A percentile compares a stretch with the other conserved stretches of the same genome.
These are phyloP conservation scores for Xylaria digitata DNA, from an alignment of 2,329 filamentous ascomycete species.

Conservation along the genomic window DNA sequence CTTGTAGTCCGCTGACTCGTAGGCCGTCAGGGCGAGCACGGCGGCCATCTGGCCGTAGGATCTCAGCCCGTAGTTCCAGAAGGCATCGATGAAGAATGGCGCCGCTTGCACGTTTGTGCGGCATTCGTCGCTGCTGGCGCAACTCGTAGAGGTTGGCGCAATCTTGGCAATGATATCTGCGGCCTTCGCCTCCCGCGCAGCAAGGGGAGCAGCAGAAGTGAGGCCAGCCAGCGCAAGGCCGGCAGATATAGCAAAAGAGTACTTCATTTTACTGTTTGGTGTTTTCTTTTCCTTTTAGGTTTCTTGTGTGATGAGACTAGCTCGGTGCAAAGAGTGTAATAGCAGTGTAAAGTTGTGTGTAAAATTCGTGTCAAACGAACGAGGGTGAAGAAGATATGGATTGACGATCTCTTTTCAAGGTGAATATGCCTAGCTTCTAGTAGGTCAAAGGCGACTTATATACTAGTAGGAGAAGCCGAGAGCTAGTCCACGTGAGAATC, in stretches of 20 bases:
- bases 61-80: conserved; percentile 67
- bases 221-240: conserved; percentile 44
- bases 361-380: conserved; percentile 37
- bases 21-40: conserved; percentile 75
- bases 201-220: conserved; percentile 36
- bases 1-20: conserved; percentile 76
- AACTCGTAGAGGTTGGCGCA: conserved; percentile 64
- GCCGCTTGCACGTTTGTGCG: conserved; percentile 72
- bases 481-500: too few species aligned
- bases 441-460: neutral
- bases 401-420: neutral
- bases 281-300: conserved; percentile 16
- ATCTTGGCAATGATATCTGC: conserved; percentile 62
- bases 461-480: neutral
- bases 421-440: neutral
- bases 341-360: neutral
- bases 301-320: conserved; percentile 39
- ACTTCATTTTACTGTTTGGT: conserved; percentile 46
- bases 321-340: conserved; percentile 22
- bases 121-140: conserved; percentile 69
- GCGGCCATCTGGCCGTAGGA: conserved; percentile 72
- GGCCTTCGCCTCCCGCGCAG: conserved; percentile 40
- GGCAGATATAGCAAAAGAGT: conserved; percentile 42
- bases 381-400: conserved; percentile 3
- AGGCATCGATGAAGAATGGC: conserved; percentile 64